Base-by-base conservation (phyloP, 345 rosid species). In the Bruguiera parviflora region DNA sequence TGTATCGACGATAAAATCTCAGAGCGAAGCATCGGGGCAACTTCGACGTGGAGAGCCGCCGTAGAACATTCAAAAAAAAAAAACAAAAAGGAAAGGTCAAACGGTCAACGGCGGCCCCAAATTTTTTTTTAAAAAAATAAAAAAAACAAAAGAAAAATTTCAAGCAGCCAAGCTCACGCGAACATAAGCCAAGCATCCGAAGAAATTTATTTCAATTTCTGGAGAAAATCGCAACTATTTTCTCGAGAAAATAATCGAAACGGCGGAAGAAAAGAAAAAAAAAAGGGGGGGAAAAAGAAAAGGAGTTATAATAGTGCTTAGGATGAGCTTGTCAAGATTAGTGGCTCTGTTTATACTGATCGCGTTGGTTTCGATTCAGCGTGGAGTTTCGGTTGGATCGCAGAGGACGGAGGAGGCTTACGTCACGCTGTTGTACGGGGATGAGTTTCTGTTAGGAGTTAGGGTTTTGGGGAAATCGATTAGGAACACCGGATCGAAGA, bases 401-500 rank as follows among this genome's bases (percentile, higher is more conserved):
- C 58, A 20, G 69, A 76, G 83, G 63, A 79, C 79, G 28, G 75
- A 77, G 33, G 77, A 87, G 70, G 98, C 98, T 37, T 94, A 89
- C 78, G 97, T 78, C 71, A 91, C 97, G 46, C 85, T 94, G 18
- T 71, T 94, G 72, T 94, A 94, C 47, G 98, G 98, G 27, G 98
- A 94, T 76, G 98, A 89, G 83, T 94, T 94, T 80, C 70, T 94
- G 62, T 75, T 94, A 76, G 98, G 98, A 24, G 98, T 91, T 77
- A 86, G 97, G 81, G 96, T 94, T 58, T 64, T 94, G 75, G 97
- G 97, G 11, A 94, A 91, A 79, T 91, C 98, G 67, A 89, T 94
- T 58, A 78, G 93, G 61, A 88, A 88, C 63, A 84, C 95, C 37
- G 93, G 97, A 76, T 79, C 97, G 61, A 85, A 57, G 15, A 88